Evolutionary conservation across 768 basidiomycete genomes (phyloP).

Genomic region (Pulveroboletus sp.): DNA sequence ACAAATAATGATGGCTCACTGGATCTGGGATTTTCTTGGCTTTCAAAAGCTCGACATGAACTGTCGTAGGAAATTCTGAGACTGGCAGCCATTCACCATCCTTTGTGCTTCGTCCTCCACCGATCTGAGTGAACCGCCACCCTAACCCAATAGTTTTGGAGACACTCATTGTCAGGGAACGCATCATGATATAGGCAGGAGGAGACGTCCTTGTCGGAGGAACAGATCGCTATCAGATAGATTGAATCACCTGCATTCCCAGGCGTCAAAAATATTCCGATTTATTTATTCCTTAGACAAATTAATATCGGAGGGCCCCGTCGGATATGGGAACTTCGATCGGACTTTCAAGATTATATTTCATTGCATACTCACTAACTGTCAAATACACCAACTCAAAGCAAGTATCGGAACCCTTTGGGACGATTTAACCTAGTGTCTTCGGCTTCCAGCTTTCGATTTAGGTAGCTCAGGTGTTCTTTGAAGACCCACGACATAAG

Average conservation of each 20-base stretch:
- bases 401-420: slow-evolving; percentile 46
- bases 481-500: slow-evolving; percentile 51
- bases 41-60: slow-evolving; percentile 83
- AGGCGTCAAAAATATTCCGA: slow-evolving; percentile 10
- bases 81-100: slow-evolving; percentile 66
- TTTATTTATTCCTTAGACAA: too few relatives aligned
- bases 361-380: not conserved
- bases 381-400: slow-evolving; percentile 26
- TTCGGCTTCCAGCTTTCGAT: slow-evolving; percentile 37
- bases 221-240: too few relatives aligned
- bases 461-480: slow-evolving; percentile 40
- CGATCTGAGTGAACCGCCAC: slow-evolving; percentile 71
- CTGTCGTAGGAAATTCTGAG: slow-evolving; percentile 74
- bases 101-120: slow-evolving; percentile 55
- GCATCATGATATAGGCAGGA: not conserved
- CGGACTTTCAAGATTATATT: not conserved
- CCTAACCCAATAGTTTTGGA: slow-evolving; percentile 35
- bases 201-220: not conserved
- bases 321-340: too few relatives aligned
- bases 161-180: slow-evolving; percentile 15
- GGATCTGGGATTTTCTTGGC: slow-evolving; percentile 78
- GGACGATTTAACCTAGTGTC: slow-evolving; percentile 35
- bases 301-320: too few relatives aligned
- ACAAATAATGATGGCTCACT: slow-evolving; percentile 51
- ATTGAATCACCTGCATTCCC: not conserved